Evolutionary conservation across 1,284 basidiomycete species (phyloP).

Genomic region (Veloboletus limbatus): DNA sequence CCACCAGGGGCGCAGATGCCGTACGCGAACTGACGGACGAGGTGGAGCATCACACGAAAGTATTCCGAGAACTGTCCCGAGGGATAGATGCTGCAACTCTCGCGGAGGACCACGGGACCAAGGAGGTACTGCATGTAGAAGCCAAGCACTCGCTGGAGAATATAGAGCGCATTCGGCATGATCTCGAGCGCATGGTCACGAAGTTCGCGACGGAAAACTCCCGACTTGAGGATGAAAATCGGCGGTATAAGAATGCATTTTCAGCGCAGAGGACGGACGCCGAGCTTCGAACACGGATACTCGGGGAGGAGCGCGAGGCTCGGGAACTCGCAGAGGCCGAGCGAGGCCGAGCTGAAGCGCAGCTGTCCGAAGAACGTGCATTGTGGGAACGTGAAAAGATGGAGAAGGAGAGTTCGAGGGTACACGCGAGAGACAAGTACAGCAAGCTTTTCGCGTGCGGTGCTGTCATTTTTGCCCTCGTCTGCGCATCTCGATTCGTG

Average conservation of each 20-base stretch:
- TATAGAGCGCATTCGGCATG: conserved; percentile 22
- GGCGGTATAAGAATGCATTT: conserved; percentile 7
- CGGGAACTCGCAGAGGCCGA: conserved; percentile 14
- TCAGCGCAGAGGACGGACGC: conserved; percentile 11
- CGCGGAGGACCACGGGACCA: conserved; percentile 31
- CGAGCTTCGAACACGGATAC: conserved; percentile 9
- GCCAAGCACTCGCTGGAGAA: conserved; percentile 27
- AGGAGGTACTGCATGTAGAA: conserved; percentile 29
- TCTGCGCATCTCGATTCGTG: conserved; percentile 17
- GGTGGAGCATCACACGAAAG: conserved; percentile 28
- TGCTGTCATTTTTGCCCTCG: conserved; percentile 16
- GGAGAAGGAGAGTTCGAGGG: conserved; percentile 7
- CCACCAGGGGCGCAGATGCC: conserved; percentile 31
- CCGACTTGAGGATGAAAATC: conserved; percentile 26
- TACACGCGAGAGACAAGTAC: background rate
- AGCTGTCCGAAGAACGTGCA: conserved; percentile 15
- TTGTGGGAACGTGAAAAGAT: conserved; percentile 13
- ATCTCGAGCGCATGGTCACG: conserved; percentile 28
- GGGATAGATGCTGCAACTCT: conserved; percentile 32
- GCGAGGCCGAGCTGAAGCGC: conserved; percentile 13
- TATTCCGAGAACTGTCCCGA: conserved; percentile 27
- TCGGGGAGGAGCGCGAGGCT: conserved; percentile 13
- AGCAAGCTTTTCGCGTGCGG: conserved; percentile 12
- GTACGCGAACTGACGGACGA: conserved; percentile 31
- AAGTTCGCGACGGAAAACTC: conserved; percentile 29